Base-by-base conservation (phyloP, 495 filamentous ascomycete species). In the Penicillium cinerascens region DNA sequence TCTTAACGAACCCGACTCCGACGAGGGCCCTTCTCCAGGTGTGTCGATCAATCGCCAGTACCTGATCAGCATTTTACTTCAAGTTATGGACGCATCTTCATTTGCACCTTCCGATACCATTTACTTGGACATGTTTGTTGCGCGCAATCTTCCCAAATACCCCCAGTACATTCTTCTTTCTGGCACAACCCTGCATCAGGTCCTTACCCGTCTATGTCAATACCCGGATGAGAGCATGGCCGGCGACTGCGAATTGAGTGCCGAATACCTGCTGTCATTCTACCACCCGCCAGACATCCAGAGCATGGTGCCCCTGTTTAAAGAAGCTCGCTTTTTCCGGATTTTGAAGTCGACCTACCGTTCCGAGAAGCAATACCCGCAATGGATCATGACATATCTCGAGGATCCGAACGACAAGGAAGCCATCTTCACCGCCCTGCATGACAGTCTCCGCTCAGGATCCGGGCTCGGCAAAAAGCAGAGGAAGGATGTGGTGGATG, bases 91-190 rank as follows among this genome's bases (percentile, higher is more conserved):
- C 45, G 67, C 82, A 9, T 63, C 75, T 15, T 82, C 83, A 9
- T 97, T 95, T 61, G 78, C 81, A 4, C 60, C 82, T n/a, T 81
- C 87, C 51, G 89, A 97, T 67, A 90, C 87, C 22, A 89, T 98
- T 50, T 97, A 95, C 67, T 79, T 98, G 29, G 87, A 98, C 65
- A 98, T 98, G 89, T 97, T 98, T 63, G 84, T 97, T 66, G 92
- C 93, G 40, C 86, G 93, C 50, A 98, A 95, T 60, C 78, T 97
- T 15, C 89, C 93, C 2, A 98, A 97, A 69, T 98, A 95, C 64
- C 91, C 89, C 5, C 92, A 97, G 65, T 96, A 95, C 60, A 88
- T 98, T 57, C 79, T 96, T 27, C 82, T 98, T 51, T 84, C 93
- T 0, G 93, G 91, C 44, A 87, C 87, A 7, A 86, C 87, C 8